Percentiles rank a stretch among this genome's conserved stretches.
These are phyloP conservation scores for Trichosanthes truncata DNA, from an alignment of 306 rosid genomes.

Conservation along the genomic window DNA sequence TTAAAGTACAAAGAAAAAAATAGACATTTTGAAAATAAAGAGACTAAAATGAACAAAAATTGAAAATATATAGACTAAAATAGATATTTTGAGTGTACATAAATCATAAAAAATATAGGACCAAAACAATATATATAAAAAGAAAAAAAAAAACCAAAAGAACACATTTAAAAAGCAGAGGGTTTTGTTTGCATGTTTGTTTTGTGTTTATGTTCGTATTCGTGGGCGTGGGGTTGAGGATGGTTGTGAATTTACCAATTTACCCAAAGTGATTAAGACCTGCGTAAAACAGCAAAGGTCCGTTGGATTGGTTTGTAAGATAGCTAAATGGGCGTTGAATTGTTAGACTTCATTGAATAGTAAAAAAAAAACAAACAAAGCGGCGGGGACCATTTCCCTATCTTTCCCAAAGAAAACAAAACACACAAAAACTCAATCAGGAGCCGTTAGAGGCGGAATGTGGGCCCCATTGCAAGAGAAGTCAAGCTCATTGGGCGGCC, in stretches of 20 bases:
- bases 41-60: too few species aligned
- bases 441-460: constrained; percentile 31
- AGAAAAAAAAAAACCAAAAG: background rate
- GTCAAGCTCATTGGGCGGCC: constrained; percentile 59
- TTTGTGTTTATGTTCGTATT: background rate
- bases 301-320: constrained; percentile 4
- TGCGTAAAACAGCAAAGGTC: background rate
- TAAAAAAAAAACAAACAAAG: background rate
- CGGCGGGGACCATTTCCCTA: background rate
- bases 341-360: background rate
- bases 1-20: too few species aligned
- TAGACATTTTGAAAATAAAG: too few species aligned
- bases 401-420: background rate
- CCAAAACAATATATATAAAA: background rate
- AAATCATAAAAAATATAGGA: too few species aligned
- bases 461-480: constrained; percentile 62
- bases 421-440: background rate
- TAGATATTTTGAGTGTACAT: too few species aligned
- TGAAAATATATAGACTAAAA: too few species aligned
- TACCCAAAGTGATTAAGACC: background rate
- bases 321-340: background rate
- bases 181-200: background rate
- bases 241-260: background rate
- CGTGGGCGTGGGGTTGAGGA: background rate
- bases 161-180: background rate